A percentile compares a stretch with the other conserved stretches of the same genome.
phyloP scores from a whole-genome alignment of 1,284 basidiomycete species.

The Gymnopus androsaceus region DNA sequence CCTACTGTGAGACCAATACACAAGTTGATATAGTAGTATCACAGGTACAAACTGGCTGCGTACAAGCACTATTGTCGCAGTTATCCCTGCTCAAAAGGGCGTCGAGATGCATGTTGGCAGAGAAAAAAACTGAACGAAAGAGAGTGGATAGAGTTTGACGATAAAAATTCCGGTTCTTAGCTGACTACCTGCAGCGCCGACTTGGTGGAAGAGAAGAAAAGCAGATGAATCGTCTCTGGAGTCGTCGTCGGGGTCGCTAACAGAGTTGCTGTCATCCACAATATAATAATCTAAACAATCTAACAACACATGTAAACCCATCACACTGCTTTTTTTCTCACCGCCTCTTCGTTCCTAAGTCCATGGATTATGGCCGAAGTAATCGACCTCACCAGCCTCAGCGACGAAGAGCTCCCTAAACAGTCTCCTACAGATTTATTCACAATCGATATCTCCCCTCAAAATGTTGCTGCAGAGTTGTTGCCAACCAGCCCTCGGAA shows the following conservation, averaged over 20 bases:
- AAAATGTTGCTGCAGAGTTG: not conserved
- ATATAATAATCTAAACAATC: not conserved
- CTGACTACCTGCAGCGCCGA: conserved; percentile 16
- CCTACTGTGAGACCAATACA: conserved; percentile 58
- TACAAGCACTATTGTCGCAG: conserved; percentile 44
- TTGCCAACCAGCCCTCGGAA: not conserved
- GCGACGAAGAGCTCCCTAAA: too few relatives aligned
- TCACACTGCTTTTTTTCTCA: not conserved
- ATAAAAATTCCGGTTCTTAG: conserved; percentile 13
- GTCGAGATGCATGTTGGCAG: conserved; percentile 48
- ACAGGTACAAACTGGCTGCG: too few relatives aligned
- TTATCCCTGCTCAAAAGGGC: conserved; percentile 39
- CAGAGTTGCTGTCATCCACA: not conserved
- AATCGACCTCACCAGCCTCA: conserved; percentile 8
- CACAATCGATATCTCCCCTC: not conserved
- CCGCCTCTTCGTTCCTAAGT: too few relatives aligned
- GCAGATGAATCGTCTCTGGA: not conserved
- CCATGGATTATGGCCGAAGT: conserved; percentile 6
- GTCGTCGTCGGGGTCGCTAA: conserved; percentile 3
- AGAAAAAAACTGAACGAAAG: conserved; percentile 31
- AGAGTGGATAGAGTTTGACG: conserved; percentile 33
- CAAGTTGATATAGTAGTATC: conserved; percentile 55
- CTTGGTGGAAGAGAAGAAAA: conserved; percentile 4
- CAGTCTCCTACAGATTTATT: too few relatives aligned
- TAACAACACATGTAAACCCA: not conserved